These are phyloP conservation scores for Geotrichum macrosporum DNA, from an alignment of 1,139 yeast genomes.

Conservation along the genomic window DNA sequence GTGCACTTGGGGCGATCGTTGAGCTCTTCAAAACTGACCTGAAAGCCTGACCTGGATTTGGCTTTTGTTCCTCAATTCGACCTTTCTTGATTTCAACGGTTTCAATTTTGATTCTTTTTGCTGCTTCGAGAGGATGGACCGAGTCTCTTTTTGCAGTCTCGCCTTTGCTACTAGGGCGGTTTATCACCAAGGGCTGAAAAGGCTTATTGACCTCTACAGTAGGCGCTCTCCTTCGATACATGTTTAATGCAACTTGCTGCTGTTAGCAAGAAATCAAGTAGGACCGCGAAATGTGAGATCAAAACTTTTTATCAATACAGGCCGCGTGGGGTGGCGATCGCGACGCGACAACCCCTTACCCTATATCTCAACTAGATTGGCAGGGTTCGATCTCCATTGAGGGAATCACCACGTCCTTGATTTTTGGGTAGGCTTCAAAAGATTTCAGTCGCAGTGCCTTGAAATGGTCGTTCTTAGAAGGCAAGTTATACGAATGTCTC, in stretches of 20 bases:
- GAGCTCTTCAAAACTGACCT: constrained; percentile 2
- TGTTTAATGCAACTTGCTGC: background rate
- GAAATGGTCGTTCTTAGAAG: no score
- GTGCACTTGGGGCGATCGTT: background rate
- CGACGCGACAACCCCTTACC: background rate
- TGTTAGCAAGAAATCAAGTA: background rate
- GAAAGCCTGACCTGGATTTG: constrained; percentile 9
- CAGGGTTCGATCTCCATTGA: background rate
- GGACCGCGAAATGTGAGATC: background rate
- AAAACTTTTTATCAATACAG: background rate
- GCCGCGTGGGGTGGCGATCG: constrained; percentile 5
- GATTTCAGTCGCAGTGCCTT: no score
- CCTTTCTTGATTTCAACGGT: background rate
- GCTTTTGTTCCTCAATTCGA: background rate
- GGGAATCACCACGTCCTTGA: no score
- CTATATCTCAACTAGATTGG: background rate
- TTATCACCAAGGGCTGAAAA: constrained; percentile 14
- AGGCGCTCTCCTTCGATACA: constrained; percentile 15
- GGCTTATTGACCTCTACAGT: constrained; percentile 18
- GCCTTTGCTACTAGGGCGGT: constrained; percentile 7
- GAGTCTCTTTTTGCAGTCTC: background rate
- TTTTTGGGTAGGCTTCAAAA: no score
- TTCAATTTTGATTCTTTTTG: constrained; percentile 8
- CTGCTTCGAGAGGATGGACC: background rate
- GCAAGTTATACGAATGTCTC: no score